Conservation (phyloP, 306 rosid genomes). For the Hylodesmum podocarpum region DNA sequence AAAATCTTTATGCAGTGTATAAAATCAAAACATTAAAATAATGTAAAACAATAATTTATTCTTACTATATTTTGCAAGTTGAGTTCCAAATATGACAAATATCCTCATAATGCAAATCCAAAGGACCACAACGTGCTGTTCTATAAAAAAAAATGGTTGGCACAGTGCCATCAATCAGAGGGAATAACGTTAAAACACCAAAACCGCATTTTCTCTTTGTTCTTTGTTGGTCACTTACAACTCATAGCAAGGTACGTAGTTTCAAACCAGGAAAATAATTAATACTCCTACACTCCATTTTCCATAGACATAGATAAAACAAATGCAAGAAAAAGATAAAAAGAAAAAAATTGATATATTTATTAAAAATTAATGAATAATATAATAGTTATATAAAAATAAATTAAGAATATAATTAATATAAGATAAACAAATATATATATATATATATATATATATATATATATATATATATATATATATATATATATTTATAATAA, state of each 20-base stretch:
- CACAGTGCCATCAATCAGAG: conserved; percentile 22
- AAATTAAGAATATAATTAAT: background rate
- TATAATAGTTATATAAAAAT: background rate
- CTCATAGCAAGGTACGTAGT: conserved; percentile 34
- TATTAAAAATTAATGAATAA: background rate
- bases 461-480: background rate
- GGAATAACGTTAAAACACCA: background rate
- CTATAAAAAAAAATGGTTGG: conserved; percentile 21
- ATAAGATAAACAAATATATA: background rate
- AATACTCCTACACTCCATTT: background rate
- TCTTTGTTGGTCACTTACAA: conserved; percentile 41
- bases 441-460: background rate
- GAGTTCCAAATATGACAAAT: background rate
- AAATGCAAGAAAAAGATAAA: background rate
- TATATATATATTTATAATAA: background rate
- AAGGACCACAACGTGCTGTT: conserved; percentile 28
- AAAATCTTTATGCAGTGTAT: background rate
- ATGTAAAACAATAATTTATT: background rate
- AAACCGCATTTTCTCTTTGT: conserved; percentile 27
- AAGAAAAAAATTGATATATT: too few species aligned
- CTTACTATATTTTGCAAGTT: background rate
- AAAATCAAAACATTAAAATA: background rate
- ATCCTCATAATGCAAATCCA: background rate
- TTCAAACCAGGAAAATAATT: conserved; percentile 8
- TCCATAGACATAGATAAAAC: too few species aligned